A percentile compares a stretch with the other conserved stretches of the same genome.
Evolutionary conservation across 192 early-diverging fungal genomes (phyloP).

Genomic region (Podila epicladia): DNA sequence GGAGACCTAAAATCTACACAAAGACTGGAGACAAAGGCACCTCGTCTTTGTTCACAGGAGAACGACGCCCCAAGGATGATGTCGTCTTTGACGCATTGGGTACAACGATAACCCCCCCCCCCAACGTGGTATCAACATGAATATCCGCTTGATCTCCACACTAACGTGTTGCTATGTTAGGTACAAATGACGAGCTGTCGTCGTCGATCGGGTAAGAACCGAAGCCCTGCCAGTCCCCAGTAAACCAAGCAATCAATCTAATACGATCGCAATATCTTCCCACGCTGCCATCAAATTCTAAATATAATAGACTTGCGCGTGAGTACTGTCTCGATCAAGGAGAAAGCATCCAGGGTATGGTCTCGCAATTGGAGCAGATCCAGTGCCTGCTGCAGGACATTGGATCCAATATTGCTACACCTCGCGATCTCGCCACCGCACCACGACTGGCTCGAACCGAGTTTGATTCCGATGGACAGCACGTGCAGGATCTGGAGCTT

Average conservation of each 20-base stretch:
- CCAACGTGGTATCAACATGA: too few species aligned
- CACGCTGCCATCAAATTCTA: too few species aligned
- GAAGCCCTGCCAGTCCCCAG: too few species aligned
- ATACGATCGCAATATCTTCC: too few species aligned
- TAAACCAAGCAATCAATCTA: too few species aligned
- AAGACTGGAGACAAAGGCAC: conserved; percentile 93
- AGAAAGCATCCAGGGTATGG: conserved; percentile 58
- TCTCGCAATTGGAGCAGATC: conserved; percentile 68
- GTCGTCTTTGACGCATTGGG: conserved; percentile 88
- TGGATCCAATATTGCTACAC: conserved; percentile 89
- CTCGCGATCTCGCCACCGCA: conserved; percentile 66
- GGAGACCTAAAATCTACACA: conserved; percentile 84
- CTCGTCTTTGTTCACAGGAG: conserved; percentile 87
- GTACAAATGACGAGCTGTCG: conserved; percentile 88
- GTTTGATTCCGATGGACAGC: conserved; percentile 78
- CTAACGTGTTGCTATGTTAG: conserved; percentile 2
- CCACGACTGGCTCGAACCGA: conserved; percentile 71
- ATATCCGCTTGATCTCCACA: neutral
- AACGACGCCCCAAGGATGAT: conserved; percentile 88
- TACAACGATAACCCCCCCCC: too few species aligned
- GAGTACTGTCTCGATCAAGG: conserved; percentile 65
- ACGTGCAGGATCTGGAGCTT: conserved; percentile 70
- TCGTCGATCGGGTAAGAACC: conserved; percentile 69
- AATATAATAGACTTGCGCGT: conserved; percentile 54
- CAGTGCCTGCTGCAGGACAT: conserved; percentile 91